Evolutionary conservation across 345 rosid genomes (phyloP).

Genomic region (Melaleuca quinquenervia): DNA sequence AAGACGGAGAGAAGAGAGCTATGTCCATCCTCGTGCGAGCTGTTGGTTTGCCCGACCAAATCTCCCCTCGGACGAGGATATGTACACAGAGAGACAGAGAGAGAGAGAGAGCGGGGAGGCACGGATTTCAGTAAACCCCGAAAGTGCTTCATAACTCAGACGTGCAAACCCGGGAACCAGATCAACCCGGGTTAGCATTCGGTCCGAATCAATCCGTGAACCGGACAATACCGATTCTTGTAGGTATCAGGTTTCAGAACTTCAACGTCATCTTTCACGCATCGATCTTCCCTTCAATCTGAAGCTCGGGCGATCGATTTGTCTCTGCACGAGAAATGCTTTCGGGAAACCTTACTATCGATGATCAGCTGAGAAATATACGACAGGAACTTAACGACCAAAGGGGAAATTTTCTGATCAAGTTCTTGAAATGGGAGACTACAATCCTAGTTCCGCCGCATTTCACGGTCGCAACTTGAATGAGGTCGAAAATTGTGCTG

Average conservation of each 20-base stretch:
- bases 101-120: too few species aligned
- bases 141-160: neutral
- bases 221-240: too few species aligned
- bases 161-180: neutral
- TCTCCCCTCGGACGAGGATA: neutral
- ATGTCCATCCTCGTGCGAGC: slow-evolving; percentile 47
- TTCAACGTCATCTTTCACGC: too few species aligned
- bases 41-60: neutral
- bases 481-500: too few species aligned
- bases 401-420: neutral
- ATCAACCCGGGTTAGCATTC: too few species aligned
- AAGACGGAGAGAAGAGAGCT: slow-evolving; percentile 88
- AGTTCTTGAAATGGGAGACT: too few species aligned
- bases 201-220: too few species aligned
- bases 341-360: neutral
- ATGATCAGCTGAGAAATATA: neutral
- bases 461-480: too few species aligned
- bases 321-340: neutral
- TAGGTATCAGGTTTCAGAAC: neutral
- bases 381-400: neutral
- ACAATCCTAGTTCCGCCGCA: neutral
- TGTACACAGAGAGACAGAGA: neutral
- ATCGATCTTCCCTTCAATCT: neutral
- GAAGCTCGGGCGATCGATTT: neutral
- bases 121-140: too few species aligned